Evolutionary conservation across 2,329 filamentous ascomycete genomes (phyloP).

Genomic region (Colletotrichum incanum): DNA sequence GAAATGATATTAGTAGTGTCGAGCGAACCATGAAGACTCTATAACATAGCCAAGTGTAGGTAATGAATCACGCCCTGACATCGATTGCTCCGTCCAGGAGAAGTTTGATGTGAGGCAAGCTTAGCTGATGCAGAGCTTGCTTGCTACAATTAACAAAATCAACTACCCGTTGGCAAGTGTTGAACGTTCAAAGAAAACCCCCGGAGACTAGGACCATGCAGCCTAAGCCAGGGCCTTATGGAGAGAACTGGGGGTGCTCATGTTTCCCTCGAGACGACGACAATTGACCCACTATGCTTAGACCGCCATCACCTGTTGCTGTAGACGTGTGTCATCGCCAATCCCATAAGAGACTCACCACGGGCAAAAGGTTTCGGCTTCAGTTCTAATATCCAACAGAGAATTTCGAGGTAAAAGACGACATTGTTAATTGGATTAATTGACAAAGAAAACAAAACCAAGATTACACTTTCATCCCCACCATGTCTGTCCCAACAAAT

Average conservation of each 20-base stretch:
- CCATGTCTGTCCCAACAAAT: conserved; percentile 11
- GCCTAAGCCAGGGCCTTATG: neutral
- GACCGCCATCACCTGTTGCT: neutral
- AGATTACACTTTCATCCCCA: conserved; percentile 51
- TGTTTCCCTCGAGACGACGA: conserved; percentile 30
- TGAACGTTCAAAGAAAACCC: neutral
- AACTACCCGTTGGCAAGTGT: neutral
- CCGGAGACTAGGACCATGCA: no score
- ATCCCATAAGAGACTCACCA: conserved; percentile 6
- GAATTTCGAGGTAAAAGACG: no score
- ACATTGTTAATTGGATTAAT: no score
- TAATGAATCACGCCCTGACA: no score
- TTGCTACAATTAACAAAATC: neutral
- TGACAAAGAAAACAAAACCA: neutral
- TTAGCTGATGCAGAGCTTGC: neutral
- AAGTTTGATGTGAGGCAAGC: no score
- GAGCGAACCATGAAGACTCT: no score
- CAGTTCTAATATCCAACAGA: neutral
- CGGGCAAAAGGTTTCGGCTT: neutral
- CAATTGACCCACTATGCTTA: neutral
- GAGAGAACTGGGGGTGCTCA: neutral
- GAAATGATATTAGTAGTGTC: no score
- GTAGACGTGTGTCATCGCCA: neutral
- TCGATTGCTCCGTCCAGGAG: no score
- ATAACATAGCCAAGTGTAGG: no score